Evolutionary conservation across 2,329 filamentous ascomycete genomes (phyloP).

Genomic region (Rutstroemia sp.): DNA sequence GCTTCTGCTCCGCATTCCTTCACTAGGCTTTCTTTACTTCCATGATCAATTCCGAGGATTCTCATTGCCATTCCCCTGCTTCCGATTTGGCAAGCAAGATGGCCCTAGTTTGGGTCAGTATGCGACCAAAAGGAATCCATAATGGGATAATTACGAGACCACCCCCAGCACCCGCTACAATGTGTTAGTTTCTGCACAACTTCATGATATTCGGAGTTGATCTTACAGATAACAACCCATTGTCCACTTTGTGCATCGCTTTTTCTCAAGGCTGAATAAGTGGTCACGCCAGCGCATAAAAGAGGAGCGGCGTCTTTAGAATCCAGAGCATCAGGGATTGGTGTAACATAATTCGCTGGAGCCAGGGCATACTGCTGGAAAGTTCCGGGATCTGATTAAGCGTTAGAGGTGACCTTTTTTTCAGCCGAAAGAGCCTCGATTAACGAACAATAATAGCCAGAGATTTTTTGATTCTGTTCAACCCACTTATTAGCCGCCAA

Average conservation of each 20-base stretch:
- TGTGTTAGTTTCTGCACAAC: constrained; percentile 13
- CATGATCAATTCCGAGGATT: constrained; percentile 59
- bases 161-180: constrained; percentile 47
- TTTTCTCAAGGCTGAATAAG: constrained; percentile 59
- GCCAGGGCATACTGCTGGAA: constrained; percentile 63
- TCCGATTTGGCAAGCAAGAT: constrained; percentile 55
- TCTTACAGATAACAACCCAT: constrained; percentile 28
- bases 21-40: constrained; percentile 51
- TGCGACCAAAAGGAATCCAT: not conserved
- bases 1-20: constrained; percentile 56
- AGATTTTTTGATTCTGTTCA: constrained; percentile 44
- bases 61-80: constrained; percentile 53
- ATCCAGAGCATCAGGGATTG: constrained; percentile 54
- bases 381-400: constrained; percentile 46
- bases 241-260: constrained; percentile 40
- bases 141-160: constrained; percentile 36
- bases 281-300: constrained; percentile 61
- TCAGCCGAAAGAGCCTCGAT: not conserved
- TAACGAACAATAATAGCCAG: constrained; percentile 52
- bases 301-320: constrained; percentile 58
- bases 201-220: constrained; percentile 11
- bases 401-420: not conserved
- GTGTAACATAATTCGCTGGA: constrained; percentile 61
- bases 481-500: constrained; percentile 7
- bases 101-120: constrained; percentile 34